Evolutionary conservation across 2,329 filamentous ascomycete genomes (phyloP), one percentile per base, ranked within the genome.

Genomic region (Thelonectria discophora): DNA sequence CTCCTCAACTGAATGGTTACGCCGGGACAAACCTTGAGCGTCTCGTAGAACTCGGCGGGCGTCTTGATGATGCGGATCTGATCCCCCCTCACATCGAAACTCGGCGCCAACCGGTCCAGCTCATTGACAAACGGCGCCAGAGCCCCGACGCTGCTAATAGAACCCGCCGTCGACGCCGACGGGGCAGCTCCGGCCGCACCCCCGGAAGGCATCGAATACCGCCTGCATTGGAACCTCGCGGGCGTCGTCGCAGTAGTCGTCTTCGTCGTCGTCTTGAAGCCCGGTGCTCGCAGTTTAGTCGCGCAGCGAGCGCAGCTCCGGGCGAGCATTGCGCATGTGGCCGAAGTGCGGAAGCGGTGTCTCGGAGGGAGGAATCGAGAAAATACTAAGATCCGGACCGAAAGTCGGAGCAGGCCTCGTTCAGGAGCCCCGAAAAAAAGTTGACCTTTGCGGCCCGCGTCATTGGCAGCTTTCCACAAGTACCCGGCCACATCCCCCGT

Each of bases 21-120:
- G 3, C 39, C n/a, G 24, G 11, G 20, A 58, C 63, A 47, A 55
- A 93, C 92, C 88, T 97, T 97, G 61, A 99, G 81, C 8, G 90
- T 92, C 69, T 91, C 88, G 77, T 97, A 99, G 75, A 99, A 99
- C 55, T 94, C 91, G n/a, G 86, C 79, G 0, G 95, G 95, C 2
- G 90, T 90, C 69, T 88, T 85, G 12, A 99, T 78, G 18, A 99
- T 90, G 11, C 85, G 83, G 51, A 99, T 90, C 60, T 94, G 88
- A 5, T 92, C 91, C 2, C 93, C 92, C 24, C 88, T 82, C 24
- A 99, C 83, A 74, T 94, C 91, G 70, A 99, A 97, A 46, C 91
- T 90, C n/a, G 95, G 95, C 3, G 94, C 91, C 66, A 98, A 87
- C 69, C 86, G 90, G 76, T 99, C 95, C 63, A 99, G 81, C 76